Evolutionary conservation across 176 grass and related monocot species (phyloP).

Genomic region (Tillandsia fasciculata): DNA sequence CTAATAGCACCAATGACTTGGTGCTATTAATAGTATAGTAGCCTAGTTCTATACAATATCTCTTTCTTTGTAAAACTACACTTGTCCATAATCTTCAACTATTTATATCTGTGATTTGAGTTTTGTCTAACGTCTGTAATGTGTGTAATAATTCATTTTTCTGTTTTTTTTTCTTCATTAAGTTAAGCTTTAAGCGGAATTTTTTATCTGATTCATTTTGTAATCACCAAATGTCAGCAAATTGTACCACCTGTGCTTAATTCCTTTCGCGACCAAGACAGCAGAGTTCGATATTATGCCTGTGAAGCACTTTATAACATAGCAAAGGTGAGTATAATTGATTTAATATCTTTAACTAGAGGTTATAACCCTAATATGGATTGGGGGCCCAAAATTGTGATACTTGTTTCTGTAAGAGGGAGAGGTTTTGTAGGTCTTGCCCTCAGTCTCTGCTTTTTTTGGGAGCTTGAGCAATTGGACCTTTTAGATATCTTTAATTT

Average conservation of each 20-base stretch:
- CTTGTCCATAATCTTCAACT: too few species aligned
- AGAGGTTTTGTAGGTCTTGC: too few species aligned
- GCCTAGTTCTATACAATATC: too few species aligned
- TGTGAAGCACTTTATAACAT: conserved; percentile 99
- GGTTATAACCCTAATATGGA: too few species aligned
- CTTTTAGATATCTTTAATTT: neutral
- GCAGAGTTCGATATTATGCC: conserved; percentile 98
- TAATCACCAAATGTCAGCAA: conserved; percentile 28
- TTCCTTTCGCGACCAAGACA: conserved; percentile 79
- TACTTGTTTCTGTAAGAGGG: too few species aligned
- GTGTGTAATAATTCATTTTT: neutral
- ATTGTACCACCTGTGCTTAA: conserved; percentile 82
- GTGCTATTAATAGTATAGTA: too few species aligned
- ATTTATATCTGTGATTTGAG: neutral
- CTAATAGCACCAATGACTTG: too few species aligned
- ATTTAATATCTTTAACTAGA: neutral
- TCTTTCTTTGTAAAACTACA: too few species aligned
- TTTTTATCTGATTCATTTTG: conserved; percentile 14
- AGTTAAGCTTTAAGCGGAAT: neutral
- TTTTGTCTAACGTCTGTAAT: neutral
- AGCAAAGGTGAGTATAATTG: conserved; percentile 47
- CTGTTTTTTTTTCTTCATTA: neutral
- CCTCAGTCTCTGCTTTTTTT: too few species aligned
- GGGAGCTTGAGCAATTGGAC: too few species aligned
- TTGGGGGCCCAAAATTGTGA: too few species aligned